Evolutionary conservation across 2,329 filamentous ascomycete species (phyloP), one percentile per base, ranked within the genome.

Genomic region (Pseudogymnoascus sp.): DNA sequence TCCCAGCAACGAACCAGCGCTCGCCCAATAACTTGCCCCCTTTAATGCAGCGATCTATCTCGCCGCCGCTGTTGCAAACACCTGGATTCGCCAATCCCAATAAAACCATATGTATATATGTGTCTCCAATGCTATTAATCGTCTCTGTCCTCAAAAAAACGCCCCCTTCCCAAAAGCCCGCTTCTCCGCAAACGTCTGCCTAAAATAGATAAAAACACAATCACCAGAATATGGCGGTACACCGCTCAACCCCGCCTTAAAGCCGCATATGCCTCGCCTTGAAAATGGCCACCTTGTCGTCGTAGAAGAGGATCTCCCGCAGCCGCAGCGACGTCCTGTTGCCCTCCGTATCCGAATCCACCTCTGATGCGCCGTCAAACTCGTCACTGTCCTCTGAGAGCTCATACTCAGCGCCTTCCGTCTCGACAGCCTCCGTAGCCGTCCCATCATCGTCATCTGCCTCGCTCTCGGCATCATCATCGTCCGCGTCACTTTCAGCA

Each of bases 211-310:
- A 44, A 44, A 44, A 38, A 38, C 12, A 44, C 40, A 44, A 18
- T 23, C 18, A 23, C 11, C 40, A 44, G 40, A 44, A 23, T 2
- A 5, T 11, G 18, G 8, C 16, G 10, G 10, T 2, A 21, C 40
- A 42, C 18, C 5, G 31, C 31, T 7, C 31, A 33, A 12, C n/a
- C 31, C 62, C 50, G 59, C 50, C 62, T 70, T 70, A 81, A 63
- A 80, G 70, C 69, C 72, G 74, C 16, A 82, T 85, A 74, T 90
- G 86, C 65, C 90, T 82, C 33, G 88, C 88, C 73, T 88, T 89
- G 76, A 93, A 93, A 64, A 93, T 87, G 28, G 88, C 85, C 62
- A 91, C 85, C 74, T 91, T 90, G 72, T 93, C 90, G 72, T 93
- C 90, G 70, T 91, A 92, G 74, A 91, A 93, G 66, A 92, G 75